These are phyloP conservation scores for Canavalia ensiformis DNA, from an alignment of 306 rosid genomes.

Conservation along the genomic window DNA sequence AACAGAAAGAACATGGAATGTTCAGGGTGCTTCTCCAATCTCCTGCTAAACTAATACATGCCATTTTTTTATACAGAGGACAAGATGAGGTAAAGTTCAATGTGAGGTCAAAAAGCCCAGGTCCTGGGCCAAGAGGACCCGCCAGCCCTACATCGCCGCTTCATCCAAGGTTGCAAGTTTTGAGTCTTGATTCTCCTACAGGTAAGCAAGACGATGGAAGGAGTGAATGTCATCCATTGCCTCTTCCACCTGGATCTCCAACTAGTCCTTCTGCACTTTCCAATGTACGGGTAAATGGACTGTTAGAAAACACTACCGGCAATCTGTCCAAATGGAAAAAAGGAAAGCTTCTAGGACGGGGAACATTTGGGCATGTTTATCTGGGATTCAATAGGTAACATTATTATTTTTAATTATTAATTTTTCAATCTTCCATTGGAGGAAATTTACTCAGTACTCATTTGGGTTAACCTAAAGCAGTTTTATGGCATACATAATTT, in stretches of 20 bases:
- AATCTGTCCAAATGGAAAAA: constrained; percentile 82
- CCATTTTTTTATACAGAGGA: constrained; percentile 60
- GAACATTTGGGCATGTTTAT: constrained; percentile 97
- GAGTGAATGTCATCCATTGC: constrained; percentile 82
- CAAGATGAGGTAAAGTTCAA: constrained; percentile 64
- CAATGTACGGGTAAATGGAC: constrained; percentile 51
- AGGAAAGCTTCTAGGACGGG: constrained; percentile 96
- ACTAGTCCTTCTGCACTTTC: constrained; percentile 80
- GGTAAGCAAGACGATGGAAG: constrained; percentile 81
- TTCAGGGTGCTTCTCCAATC: constrained; percentile 42
- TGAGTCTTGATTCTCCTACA: constrained; percentile 73
- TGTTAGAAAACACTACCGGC: constrained; percentile 51
- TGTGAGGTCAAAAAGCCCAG: constrained; percentile 74
- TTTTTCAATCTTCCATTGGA: not conserved
- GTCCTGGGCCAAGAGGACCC: constrained; percentile 83
- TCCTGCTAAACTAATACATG: constrained; percentile 44
- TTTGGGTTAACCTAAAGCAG: not conserved
- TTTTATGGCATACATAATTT: constrained; percentile 16
- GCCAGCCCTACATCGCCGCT: constrained; percentile 95
- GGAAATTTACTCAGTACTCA: constrained; percentile 2
- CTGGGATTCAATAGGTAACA: constrained; percentile 89
- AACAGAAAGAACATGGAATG: constrained; percentile 11
- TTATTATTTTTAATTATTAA: not conserved
- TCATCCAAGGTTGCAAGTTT: constrained; percentile 61
- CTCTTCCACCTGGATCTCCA: constrained; percentile 97